Evolutionary conservation across 352 stramenopile genomes (phyloP).

Genomic region (Phytophthora pistaciae): DNA sequence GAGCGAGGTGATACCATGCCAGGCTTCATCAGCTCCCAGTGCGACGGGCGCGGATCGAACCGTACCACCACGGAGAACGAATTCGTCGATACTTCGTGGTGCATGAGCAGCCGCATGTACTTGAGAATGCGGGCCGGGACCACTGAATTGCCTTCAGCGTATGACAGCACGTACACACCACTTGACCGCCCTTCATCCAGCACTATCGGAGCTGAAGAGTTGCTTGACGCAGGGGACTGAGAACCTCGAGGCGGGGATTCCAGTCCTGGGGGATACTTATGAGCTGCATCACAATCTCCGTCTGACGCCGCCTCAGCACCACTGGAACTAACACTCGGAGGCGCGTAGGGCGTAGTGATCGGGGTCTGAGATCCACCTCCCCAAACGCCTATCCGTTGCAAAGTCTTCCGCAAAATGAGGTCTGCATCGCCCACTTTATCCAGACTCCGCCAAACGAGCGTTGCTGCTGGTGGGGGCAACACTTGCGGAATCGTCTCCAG

Average conservation of each 20-base stretch:
- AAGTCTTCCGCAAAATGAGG: slow-evolving; percentile 68
- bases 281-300: slow-evolving; percentile 11
- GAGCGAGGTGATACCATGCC: slow-evolving; percentile 85
- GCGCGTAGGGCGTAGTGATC: slow-evolving; percentile 80
- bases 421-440: slow-evolving; percentile 83
- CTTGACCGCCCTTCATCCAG: slow-evolving; percentile 33
- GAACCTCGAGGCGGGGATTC: slow-evolving; percentile 19
- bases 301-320: slow-evolving; percentile 6
- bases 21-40: slow-evolving; percentile 81
- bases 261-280: slow-evolving; percentile 16
- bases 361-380: slow-evolving; percentile 84
- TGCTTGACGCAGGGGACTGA: slow-evolving; percentile 15
- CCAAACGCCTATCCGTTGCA: slow-evolving; percentile 82
- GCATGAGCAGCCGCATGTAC: slow-evolving; percentile 89
- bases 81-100: slow-evolving; percentile 87
- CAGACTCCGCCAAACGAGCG: slow-evolving; percentile 68
- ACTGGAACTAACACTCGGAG: slow-evolving; percentile 21
- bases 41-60: slow-evolving; percentile 71
- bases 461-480: slow-evolving; percentile 54
- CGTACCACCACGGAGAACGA: slow-evolving; percentile 85
- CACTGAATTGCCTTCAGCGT: slow-evolving; percentile 75
- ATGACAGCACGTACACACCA: slow-evolving; percentile 82
- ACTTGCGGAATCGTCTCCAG: slow-evolving; percentile 67
- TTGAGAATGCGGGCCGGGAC: slow-evolving; percentile 85
- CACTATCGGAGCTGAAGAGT: slow-evolving; percentile 26